Percentiles rank a stretch among this genome's conserved stretches.
phyloP scores from a whole-genome alignment of 2,329 filamentous ascomycete species.

The Trichoderma sp. region DNA sequence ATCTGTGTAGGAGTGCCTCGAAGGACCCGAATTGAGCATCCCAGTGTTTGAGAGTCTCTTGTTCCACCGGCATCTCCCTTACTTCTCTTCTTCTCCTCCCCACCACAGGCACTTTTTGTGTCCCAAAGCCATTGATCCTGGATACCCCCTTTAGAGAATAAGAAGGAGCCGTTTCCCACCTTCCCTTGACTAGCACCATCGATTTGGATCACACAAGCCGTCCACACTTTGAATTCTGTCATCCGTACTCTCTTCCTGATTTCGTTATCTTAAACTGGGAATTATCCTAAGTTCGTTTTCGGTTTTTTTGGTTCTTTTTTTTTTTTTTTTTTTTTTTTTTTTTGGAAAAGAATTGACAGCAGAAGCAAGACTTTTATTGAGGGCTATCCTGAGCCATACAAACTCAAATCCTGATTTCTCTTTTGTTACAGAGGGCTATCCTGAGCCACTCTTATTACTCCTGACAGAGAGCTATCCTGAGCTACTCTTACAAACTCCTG shows the following conservation, averaged over 20 bases:
- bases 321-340: background rate
- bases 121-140: background rate
- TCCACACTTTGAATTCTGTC: background rate
- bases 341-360: background rate
- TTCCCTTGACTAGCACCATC: background rate
- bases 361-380: slow-evolving; percentile 12
- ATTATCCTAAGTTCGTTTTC: background rate
- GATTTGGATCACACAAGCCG: background rate
- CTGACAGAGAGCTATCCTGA: slow-evolving; percentile 25
- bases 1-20: background rate
- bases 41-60: background rate
- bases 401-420: slow-evolving; percentile 18
- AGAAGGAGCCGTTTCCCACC: background rate
- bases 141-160: background rate
- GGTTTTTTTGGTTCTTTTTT: too few relatives aligned
- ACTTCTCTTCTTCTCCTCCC: background rate
- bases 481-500: slow-evolving; percentile 22
- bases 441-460: slow-evolving; percentile 21
- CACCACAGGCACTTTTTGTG: background rate
- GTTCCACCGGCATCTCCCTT: background rate
- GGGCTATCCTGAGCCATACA: slow-evolving; percentile 23
- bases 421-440: slow-evolving; percentile 21
- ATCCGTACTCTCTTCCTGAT: background rate
- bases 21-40: background rate
- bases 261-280: background rate